Evolutionary conservation across 306 rosid species (phyloP).

Genomic region (Vigna unguiculata): DNA sequence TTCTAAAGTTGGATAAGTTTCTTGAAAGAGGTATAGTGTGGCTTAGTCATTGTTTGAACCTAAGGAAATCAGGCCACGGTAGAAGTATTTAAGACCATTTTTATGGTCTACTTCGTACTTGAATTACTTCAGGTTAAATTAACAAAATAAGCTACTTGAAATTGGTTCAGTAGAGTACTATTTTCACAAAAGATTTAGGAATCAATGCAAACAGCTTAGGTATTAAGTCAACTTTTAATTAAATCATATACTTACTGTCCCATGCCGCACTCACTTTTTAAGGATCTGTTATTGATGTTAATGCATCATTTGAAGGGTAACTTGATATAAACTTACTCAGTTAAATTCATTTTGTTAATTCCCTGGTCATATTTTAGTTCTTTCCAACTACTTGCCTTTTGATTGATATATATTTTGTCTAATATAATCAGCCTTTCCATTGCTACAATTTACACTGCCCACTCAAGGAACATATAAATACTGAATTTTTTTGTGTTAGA

Average conservation of each 20-base stretch:
- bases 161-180: constrained; percentile 29
- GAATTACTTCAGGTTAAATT: constrained; percentile 20
- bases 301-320: constrained; percentile 8
- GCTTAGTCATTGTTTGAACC: constrained; percentile 42
- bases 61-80: constrained; percentile 9
- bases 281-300: constrained; percentile 4
- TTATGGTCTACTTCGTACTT: constrained; percentile 26
- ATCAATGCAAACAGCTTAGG: constrained; percentile 5
- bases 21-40: constrained; percentile 19
- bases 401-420: constrained; percentile 20
- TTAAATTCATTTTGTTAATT: constrained; percentile 15
- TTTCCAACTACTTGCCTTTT: constrained; percentile 27
- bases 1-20: constrained; percentile 29
- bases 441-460: constrained; percentile 20
- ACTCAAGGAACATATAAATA: background rate
- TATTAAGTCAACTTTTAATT: background rate
- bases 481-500: constrained; percentile 43
- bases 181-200: constrained; percentile 5
- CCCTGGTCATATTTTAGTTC: background rate
- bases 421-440: background rate
- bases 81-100: constrained; percentile 18
- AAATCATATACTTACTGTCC: constrained; percentile 4
- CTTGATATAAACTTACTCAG: constrained; percentile 19
- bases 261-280: background rate
- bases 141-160: constrained; percentile 28